phyloP scores from a whole-genome alignment of 257 asterid species.

The Penstemon newberryi region DNA sequence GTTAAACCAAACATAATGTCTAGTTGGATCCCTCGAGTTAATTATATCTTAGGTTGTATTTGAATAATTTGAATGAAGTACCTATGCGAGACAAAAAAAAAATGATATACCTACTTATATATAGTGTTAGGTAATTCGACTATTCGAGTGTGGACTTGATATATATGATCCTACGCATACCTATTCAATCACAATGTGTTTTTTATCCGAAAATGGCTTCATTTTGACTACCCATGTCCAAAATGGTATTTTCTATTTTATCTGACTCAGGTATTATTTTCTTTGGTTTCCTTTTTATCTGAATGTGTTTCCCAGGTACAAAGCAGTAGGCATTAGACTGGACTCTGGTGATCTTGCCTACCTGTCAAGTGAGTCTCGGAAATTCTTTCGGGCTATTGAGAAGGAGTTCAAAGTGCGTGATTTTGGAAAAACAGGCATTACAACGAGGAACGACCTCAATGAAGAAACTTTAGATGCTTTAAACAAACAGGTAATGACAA shows the following conservation, averaged over 20 bases:
- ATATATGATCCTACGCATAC: too few relatives aligned
- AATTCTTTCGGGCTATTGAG: slow-evolving; percentile 68
- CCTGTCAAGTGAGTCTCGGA: slow-evolving; percentile 73
- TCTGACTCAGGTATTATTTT: background rate
- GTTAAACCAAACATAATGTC: too few relatives aligned
- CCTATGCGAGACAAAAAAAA: too few relatives aligned
- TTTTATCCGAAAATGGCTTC: background rate
- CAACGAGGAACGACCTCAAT: slow-evolving; percentile 97
- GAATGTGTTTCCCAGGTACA: slow-evolving; percentile 55
- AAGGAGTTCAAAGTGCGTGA: slow-evolving; percentile 62
- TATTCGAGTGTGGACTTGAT: too few relatives aligned
- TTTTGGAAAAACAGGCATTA: slow-evolving; percentile 73
- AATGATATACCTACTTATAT: too few relatives aligned
- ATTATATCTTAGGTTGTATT: too few relatives aligned
- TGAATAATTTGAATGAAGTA: too few relatives aligned
- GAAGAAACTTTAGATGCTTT: slow-evolving; percentile 96
- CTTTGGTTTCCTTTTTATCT: slow-evolving; percentile 18
- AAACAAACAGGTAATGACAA: slow-evolving; percentile 78
- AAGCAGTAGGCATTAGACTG: slow-evolving; percentile 83
- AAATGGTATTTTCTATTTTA: background rate
- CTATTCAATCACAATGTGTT: too few relatives aligned
- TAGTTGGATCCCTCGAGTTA: too few relatives aligned
- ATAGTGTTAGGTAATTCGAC: too few relatives aligned
- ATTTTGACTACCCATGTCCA: background rate
- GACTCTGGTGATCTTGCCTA: slow-evolving; percentile 99